Evolutionary conservation across 106 monocot species (phyloP), one percentile per base, ranked within the genome.

Genomic region (Phalaenopsis aphrodite): DNA sequence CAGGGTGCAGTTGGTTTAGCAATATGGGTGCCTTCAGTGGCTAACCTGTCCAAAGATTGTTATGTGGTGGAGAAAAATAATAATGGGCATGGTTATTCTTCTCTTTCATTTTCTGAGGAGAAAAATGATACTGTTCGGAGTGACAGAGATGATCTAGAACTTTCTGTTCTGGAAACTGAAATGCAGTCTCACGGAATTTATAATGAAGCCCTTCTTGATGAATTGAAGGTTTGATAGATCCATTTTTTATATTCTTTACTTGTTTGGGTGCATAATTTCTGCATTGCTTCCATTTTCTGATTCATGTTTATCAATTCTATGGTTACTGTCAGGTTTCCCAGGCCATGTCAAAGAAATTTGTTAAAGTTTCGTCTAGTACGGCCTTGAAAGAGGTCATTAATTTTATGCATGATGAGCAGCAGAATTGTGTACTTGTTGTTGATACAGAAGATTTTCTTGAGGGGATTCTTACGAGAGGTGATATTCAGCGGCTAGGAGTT

Each of bases 1-100:
- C 85, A 99, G 99, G 99, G 99, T 11, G 99, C 99, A 48, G 99
- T 99, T 81, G 99, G 99, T 49, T 91, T 99, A 85, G 99, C 99
- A 66, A 99, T 99, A 85, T 99, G 99, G 99, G 95, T 99, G 5
- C 99, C 95, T 84, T 99, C 99, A 75, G 91, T 99, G 38, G 88
- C 85, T 39, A 99, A 95, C 81, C 87, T 87, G 77, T 72, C 85
- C 47, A 92, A 90, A 68, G 88, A 88, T 11, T 78, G 71, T 85
- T 90, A 95, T 55, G 14, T 58, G 18, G 73, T 74, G 12, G 91
- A 90, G 72, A 5, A 78, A 79, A 87, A 72, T 69, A 45, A 83
- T 8, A 49, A 42, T 75, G 78, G 81, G 19, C 89, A 79, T 79
- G 88, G 87, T 65, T 99, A 95, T 90, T 89, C 91, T 77, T 89